These are phyloP conservation scores for Psophocarpus tetragonolobus DNA, from an alignment of 306 rosid species.

Conservation along the genomic window DNA sequence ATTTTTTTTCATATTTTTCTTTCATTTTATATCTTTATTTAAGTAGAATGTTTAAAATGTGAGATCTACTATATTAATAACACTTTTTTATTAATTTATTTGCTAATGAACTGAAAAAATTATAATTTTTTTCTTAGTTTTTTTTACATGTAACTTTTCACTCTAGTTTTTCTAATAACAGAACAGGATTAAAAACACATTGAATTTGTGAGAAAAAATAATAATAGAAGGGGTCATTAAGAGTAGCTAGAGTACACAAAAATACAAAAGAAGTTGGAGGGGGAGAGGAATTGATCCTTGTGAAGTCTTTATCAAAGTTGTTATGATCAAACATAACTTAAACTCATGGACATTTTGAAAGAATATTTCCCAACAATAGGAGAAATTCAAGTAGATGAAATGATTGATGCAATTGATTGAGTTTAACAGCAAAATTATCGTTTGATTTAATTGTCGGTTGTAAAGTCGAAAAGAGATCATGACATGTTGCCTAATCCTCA, in stretches of 20 bases:
- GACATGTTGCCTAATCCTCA: constrained; percentile 47
- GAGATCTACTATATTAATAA: no score
- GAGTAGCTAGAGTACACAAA: neutral
- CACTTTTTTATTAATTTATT: no score
- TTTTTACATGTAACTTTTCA: no score
- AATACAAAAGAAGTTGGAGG: neutral
- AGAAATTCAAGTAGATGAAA: constrained; percentile 1
- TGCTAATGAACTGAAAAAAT: no score
- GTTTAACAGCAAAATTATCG: constrained; percentile 16
- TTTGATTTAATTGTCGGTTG: constrained; percentile 19
- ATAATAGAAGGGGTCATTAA: neutral
- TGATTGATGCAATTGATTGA: constrained; percentile 39
- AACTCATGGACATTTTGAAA: constrained; percentile 26
- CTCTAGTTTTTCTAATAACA: no score
- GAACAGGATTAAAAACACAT: no score
- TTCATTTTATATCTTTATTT: no score
- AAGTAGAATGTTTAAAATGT: no score
- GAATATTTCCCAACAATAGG: constrained; percentile 17
- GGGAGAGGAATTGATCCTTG: neutral
- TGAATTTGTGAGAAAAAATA: no score
- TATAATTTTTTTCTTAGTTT: no score
- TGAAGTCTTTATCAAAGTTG: constrained; percentile 20
- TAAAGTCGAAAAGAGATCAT: constrained; percentile 47
- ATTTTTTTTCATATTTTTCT: no score
- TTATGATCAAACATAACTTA: constrained; percentile 33